Evolutionary conservation across 2,329 filamentous ascomycete genomes (phyloP).

Genomic region (Botrytis deweyae): DNA sequence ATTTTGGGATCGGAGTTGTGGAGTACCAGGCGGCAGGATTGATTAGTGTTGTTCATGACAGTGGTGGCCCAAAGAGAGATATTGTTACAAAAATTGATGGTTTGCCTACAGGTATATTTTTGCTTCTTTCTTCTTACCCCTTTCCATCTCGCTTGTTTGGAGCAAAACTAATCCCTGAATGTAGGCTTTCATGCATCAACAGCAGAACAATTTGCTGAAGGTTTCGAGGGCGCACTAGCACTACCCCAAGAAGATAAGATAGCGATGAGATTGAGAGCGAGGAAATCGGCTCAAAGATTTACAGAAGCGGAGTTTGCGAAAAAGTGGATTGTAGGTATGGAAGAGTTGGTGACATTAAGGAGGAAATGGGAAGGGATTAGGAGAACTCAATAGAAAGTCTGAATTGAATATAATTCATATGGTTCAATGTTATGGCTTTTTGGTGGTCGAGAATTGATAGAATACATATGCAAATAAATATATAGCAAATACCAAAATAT

Average conservation of each 20-base stretch:
- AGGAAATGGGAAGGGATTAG: slow-evolving; percentile 14
- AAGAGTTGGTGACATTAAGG: slow-evolving; percentile 57
- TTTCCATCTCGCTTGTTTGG: not conserved
- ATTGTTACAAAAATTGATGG: slow-evolving; percentile 84
- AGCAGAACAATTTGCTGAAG: slow-evolving; percentile 73
- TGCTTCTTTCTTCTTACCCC: not conserved
- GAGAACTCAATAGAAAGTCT: not conserved
- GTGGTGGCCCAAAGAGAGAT: slow-evolving; percentile 87
- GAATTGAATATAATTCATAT: not conserved
- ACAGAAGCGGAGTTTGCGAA: slow-evolving; percentile 81
- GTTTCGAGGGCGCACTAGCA: slow-evolving; percentile 73
- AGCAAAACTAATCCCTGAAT: slow-evolving; percentile 16
- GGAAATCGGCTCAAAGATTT: slow-evolving; percentile 78
- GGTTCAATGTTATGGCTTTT: not conserved
- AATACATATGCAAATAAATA: slow-evolving; percentile 19
- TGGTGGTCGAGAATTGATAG: not conserved
- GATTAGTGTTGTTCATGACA: slow-evolving; percentile 89
- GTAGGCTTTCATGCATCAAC: slow-evolving; percentile 83
- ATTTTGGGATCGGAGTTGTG: slow-evolving; percentile 97
- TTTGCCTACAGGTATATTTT: slow-evolving; percentile 65
- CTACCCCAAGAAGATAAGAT: slow-evolving; percentile 67
- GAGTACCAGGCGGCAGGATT: slow-evolving; percentile 96
- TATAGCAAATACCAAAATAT: slow-evolving; percentile 9
- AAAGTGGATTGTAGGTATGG: slow-evolving; percentile 75
- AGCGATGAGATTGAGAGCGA: slow-evolving; percentile 72